Conservation (phyloP, 2,329 filamentous ascomycete genomes). For the Onygenales sp. region DNA sequence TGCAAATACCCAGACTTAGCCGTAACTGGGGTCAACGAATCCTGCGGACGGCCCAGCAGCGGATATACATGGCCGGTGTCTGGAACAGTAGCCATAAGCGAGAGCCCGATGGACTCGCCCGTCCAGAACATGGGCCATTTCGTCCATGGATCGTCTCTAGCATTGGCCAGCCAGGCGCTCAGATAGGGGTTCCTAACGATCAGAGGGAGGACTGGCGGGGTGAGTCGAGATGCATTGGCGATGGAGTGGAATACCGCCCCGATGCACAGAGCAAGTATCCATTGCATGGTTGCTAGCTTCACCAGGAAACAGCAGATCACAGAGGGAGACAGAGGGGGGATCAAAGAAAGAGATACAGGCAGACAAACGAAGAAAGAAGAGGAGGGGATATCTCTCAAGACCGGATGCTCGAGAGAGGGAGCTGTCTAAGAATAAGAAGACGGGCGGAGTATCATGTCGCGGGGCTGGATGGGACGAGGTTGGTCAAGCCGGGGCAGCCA, state of each 20-base stretch:
- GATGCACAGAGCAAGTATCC: conserved; percentile 18
- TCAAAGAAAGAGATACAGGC: not conserved
- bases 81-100: conserved; percentile 53
- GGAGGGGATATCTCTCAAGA: conserved; percentile 2
- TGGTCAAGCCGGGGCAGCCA: not conserved
- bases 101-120: conserved; percentile 57
- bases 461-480: conserved; percentile 6
- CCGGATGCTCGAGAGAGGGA: not conserved
- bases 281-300: conserved; percentile 4
- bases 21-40: conserved; percentile 40
- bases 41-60: conserved; percentile 56
- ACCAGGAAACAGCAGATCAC: not conserved
- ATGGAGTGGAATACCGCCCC: conserved; percentile 32
- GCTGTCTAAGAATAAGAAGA: not conserved
- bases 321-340: not conserved
- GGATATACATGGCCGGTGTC: conserved; percentile 53
- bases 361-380: not conserved
- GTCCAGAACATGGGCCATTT: conserved; percentile 84
- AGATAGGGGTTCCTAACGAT: conserved; percentile 71
- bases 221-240: conserved; percentile 43
- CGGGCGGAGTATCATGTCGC: not conserved
- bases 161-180: conserved; percentile 64
- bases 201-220: conserved; percentile 59
- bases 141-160: conserved; percentile 66
- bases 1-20: conserved; percentile 26